phyloP scores from a whole-genome alignment of 176 grass and related monocot species.

The Lolium multiflorum region DNA sequence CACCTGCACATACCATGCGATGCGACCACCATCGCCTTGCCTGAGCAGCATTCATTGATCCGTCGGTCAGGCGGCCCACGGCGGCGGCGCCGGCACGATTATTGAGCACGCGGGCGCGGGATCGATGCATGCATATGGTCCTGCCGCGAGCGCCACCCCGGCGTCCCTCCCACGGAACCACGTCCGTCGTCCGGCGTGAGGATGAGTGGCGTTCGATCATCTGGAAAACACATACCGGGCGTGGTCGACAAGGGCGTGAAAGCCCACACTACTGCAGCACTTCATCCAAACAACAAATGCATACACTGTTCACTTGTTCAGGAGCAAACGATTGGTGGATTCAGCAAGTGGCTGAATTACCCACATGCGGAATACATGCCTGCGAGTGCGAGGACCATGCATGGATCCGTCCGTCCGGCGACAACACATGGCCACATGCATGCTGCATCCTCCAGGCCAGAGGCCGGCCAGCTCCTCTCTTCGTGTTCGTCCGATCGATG shows the following conservation, averaged over 20 bases:
- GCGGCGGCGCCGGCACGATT: neutral
- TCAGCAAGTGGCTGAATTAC: neutral
- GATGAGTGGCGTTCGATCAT: too few relatives aligned
- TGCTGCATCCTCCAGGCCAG: neutral
- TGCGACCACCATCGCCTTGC: neutral
- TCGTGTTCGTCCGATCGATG: neutral
- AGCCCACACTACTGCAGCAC: neutral
- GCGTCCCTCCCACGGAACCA: too few relatives aligned
- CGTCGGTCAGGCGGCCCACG: neutral
- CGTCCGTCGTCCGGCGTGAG: too few relatives aligned
- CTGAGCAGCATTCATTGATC: neutral
- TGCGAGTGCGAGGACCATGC: neutral
- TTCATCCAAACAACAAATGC: neutral
- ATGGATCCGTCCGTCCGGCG: neutral
- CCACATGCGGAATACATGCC: neutral
- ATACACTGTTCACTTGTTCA: neutral
- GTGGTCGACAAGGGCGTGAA: neutral
- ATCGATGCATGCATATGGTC: neutral
- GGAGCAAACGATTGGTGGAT: neutral
- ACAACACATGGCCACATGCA: neutral
- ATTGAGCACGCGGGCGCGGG: neutral
- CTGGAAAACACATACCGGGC: too few relatives aligned
- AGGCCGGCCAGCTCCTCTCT: neutral
- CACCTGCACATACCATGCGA: too few relatives aligned
- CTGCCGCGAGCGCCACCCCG: too few relatives aligned